Evolutionary conservation across 306 rosid genomes (phyloP).

Genomic region (Sophora flavescens): DNA sequence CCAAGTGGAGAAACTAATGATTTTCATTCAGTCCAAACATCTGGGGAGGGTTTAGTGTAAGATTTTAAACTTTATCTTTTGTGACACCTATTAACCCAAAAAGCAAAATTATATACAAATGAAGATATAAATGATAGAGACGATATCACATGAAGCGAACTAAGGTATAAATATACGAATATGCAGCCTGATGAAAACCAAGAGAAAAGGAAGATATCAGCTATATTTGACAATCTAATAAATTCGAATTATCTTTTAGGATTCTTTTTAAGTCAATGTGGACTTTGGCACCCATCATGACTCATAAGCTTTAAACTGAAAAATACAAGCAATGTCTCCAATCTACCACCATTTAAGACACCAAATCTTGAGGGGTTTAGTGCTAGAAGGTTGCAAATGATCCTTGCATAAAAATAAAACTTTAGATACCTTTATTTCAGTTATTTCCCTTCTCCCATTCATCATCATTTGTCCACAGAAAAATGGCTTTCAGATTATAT

Average conservation of each 20-base stretch:
- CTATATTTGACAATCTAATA: background rate
- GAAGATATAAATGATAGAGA: background rate
- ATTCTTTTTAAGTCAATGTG: background rate
- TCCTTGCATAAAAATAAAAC: constrained; percentile 20
- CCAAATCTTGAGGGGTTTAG: background rate
- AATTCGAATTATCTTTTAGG: background rate
- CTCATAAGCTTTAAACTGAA: too few species aligned
- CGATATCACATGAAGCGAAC: constrained; percentile 12
- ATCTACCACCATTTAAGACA: background rate
- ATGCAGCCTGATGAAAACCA: background rate
- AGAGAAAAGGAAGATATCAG: background rate
- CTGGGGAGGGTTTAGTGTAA: constrained; percentile 1
- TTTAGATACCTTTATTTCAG: background rate
- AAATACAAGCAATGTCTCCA: background rate
- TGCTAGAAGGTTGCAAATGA: constrained; percentile 23
- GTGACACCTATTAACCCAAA: background rate
- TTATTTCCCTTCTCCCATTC: constrained; percentile 29
- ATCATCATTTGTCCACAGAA: constrained; percentile 20
- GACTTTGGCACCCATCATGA: background rate
- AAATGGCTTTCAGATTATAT: constrained; percentile 17
- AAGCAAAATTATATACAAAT: background rate
- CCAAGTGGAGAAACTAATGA: background rate
- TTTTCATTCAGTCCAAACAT: constrained; percentile 5
- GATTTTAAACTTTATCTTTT: background rate
- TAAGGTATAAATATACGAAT: background rate